Base-by-base conservation (phyloP, 768 basidiomycete species). In the Hericium coralloides region DNA sequence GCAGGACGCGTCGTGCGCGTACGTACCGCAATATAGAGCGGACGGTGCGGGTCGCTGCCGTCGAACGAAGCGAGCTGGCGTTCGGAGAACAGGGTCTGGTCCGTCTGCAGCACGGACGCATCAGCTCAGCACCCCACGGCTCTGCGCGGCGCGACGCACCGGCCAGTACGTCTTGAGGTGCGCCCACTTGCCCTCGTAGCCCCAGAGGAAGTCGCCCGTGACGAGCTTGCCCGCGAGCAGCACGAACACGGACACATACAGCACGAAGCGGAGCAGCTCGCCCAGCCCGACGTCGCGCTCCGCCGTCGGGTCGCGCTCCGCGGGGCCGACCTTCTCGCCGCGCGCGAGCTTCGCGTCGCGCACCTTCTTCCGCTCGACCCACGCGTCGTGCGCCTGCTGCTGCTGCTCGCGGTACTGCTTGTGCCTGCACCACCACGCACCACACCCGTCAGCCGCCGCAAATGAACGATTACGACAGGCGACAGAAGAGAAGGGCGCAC, bases 191-290 rank as follows among this genome's bases (percentile, higher is more conserved):
- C 79, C 80, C 60, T 87, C 76, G 64, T 85, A 82, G 60, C 93
- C 91, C 92, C 92, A 97, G 20, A 83, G 71, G 67, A 83, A 91
- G 66, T 85, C 90, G n/a, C 87, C 89, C 0, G 90, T 90, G 66
- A 95, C 73, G 70, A 95, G 92, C 67, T 87, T 88, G 55, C 92
- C 87, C 38, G 84, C 78, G 31, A 91, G 73, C 1, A 81, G 65
- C 39, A 79, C 58, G 59, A 83, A 70, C 52, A 89, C 62, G 20
- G 83, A 53, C 2, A 80, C 52, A 61, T 81, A 79, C 51, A 88
- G 58, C 38, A 89, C 61, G 67, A 90, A 85, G 68, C 87, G 90
- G 66, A 92, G 69, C 49, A 92, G 66, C 22, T 81, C 85, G 36
- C 79, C 65, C 39, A 83, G 59, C 51, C 83, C 85, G 48, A 92